Conservation (phyloP, 2,329 filamentous ascomycete genomes). For the Chaetomium strumarium region DNA sequence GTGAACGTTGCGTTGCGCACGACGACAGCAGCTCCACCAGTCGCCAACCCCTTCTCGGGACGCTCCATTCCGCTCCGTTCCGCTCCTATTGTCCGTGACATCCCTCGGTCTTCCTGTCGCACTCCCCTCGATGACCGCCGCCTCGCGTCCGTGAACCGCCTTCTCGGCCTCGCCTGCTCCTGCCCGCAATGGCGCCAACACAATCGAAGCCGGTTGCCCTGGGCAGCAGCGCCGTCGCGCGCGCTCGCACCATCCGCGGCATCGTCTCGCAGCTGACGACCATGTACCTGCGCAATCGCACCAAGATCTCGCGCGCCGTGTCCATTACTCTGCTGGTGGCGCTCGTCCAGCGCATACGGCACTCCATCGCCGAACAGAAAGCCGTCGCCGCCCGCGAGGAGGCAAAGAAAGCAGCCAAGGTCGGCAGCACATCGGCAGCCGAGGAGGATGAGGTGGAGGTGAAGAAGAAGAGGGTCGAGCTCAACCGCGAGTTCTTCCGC, state of each 20-base stretch:
- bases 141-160: neutral
- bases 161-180: neutral
- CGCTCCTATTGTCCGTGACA: too few relatives aligned
- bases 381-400: constrained; percentile 67
- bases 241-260: constrained; percentile 59
- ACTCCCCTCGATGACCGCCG: neutral
- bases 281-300: constrained; percentile 74
- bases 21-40: too few relatives aligned
- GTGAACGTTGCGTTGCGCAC: too few relatives aligned
- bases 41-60: too few relatives aligned
- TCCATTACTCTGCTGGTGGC: constrained; percentile 78
- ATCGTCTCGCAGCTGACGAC: constrained; percentile 60
- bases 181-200: constrained; percentile 54
- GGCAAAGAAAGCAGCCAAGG: constrained; percentile 45
- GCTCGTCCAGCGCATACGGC: constrained; percentile 78
- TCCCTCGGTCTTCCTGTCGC: neutral
- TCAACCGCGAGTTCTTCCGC: constrained; percentile 77
- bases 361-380: constrained; percentile 90
- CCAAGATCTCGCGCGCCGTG: constrained; percentile 73
- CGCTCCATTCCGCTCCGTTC: too few relatives aligned
- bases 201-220: constrained; percentile 65
- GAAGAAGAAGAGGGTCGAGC: constrained; percentile 70
- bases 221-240: constrained; percentile 28
- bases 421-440: constrained; percentile 44
- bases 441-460: constrained; percentile 28